phyloP scores from a whole-genome alignment of 495 filamentous ascomycete genomes.

The Podospora bellae-mahoneyi region DNA sequence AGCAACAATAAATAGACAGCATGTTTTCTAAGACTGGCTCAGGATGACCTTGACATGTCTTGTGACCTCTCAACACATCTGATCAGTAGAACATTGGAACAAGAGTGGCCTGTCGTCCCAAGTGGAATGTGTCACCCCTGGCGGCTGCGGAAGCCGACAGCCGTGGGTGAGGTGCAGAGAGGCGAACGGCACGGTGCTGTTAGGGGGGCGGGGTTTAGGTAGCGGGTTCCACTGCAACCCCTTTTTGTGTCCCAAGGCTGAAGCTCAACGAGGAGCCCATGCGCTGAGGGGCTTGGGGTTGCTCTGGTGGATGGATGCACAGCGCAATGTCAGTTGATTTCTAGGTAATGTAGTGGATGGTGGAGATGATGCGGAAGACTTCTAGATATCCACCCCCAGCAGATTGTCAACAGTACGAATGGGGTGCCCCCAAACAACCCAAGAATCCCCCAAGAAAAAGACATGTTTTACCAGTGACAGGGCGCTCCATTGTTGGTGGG shows the following conservation, averaged over 20 bases:
- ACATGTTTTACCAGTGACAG: not conserved
- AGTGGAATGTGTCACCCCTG: not conserved
- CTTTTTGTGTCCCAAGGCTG: not conserved
- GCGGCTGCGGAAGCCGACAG: constrained; percentile 2
- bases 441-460: not conserved
- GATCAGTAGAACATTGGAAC: not conserved
- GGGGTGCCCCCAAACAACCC: not conserved
- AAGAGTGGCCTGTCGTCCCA: constrained; percentile 1
- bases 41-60: not conserved
- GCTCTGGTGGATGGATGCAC: not conserved
- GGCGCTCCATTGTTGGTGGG: not conserved
- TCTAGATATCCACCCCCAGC: not conserved
- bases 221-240: constrained; percentile 3
- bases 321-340: not conserved
- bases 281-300: not conserved
- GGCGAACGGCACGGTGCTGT: not conserved
- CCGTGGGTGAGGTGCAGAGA: not conserved
- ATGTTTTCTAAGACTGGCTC: not conserved
- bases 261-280: not conserved
- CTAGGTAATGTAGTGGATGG: not conserved
- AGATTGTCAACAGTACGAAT: no score
- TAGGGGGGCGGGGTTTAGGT: not conserved
- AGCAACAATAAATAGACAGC: not conserved
- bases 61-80: not conserved
- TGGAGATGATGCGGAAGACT: not conserved